Evolutionary conservation across 768 basidiomycete genomes (phyloP), one percentile per base, ranked within the genome.

Genomic region (Suillus plorans): DNA sequence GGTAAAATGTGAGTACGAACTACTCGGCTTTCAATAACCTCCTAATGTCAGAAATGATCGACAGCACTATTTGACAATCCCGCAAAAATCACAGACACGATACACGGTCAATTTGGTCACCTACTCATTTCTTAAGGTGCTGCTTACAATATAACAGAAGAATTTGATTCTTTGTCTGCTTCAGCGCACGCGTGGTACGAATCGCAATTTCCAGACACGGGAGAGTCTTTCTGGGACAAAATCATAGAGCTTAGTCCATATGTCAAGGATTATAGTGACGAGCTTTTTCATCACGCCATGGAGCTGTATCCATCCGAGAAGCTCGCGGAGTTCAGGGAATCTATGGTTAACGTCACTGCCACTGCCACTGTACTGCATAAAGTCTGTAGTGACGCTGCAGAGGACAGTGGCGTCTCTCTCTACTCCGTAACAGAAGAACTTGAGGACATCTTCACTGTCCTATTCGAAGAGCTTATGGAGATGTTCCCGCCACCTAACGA

Each of bases 401-500:
- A 57, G 28, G 28, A 60, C 25, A 63, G 37, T n/a, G 60, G 62
- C 28, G 39, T 69, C 22, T 22, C 64, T 60, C 31, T 64, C 2
- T 31, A 60, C 12, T 69, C 71, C 20, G 37, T 79, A 4, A 68
- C 69, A 14, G 49, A 62, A 13, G 65, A 70, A 16, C 59, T 77
- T 34, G 66, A 66, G 18, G 58, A 59, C 4, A 56, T 22, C 9
- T 62, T 69, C n/a, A 20, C 31, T 34, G 22, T 45, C 13, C 60
- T 80, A 28, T 63, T 74, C 41, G 69, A 68, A 4, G 74, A 77
- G 56, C 61, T 77, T 12, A 37, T 68, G 57, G 49, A 47, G 3
- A 58, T 44, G 53, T 77, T 82, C 60, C 69, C 75, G 3, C 64
- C 74, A 2, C 74, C 78, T 5, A 69, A 69, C 39, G 44, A 75